Conservation (phyloP, 1,139 yeast genomes). For the Kurtzmaniella quercitrusa region DNA sequence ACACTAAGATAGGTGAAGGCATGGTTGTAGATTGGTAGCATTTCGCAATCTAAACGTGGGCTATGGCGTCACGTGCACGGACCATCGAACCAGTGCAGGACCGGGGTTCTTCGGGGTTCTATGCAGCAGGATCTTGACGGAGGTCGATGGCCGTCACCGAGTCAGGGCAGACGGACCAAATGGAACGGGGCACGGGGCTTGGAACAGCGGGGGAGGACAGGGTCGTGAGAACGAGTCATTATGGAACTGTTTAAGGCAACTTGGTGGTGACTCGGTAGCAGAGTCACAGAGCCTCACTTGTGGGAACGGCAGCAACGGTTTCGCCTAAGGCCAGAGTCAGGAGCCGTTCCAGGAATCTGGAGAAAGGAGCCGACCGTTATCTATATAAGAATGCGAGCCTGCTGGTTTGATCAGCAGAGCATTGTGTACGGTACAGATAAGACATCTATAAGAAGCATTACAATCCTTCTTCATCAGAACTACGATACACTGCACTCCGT, state of each 20-base stretch:
- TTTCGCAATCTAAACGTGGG: background rate
- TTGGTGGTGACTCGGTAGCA: background rate
- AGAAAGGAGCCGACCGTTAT: background rate
- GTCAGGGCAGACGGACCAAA: no score
- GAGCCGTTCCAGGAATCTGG: background rate
- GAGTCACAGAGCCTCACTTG: background rate
- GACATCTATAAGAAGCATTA: no score
- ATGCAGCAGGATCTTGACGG: no score
- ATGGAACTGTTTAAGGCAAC: background rate
- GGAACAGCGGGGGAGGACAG: no score
- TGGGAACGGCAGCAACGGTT: background rate
- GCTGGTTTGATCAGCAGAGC: background rate
- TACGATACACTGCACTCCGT: no score
- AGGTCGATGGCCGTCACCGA: no score
- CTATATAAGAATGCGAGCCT: background rate
- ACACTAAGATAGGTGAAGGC: slow-evolving; percentile 23
- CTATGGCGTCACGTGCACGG: background rate
- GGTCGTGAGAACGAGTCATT: no score
- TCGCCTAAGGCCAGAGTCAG: background rate
- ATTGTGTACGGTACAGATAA: no score
- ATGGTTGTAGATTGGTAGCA: slow-evolving; percentile 6
- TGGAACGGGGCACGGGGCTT: no score
- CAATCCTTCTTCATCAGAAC: no score
- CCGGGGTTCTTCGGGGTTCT: no score
- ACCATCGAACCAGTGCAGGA: background rate